A percentile compares a stretch with the other conserved stretches of the same genome.
phyloP scores from a whole-genome alignment of 164 flowering plant species.

The Vitis rupestris region DNA sequence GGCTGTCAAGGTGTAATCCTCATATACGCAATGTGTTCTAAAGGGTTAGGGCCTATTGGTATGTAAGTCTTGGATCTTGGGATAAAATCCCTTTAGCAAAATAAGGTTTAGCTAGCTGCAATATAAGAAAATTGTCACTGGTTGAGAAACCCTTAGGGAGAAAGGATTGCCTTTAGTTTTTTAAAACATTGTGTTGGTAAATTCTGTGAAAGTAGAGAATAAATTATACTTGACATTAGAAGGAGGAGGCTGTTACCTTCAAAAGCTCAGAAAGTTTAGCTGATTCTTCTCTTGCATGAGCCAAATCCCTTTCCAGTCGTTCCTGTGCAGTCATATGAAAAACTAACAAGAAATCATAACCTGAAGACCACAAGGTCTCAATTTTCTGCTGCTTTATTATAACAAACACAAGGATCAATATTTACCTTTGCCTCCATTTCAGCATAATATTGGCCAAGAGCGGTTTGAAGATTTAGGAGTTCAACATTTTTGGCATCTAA shows the following conservation, averaged over 20 bases:
- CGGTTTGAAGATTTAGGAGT: conserved; percentile 92
- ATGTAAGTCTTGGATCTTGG: too few relatives aligned
- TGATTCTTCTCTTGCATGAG: conserved; percentile 68
- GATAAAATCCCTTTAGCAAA: too few relatives aligned
- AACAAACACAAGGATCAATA: not conserved
- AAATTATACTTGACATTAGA: not conserved
- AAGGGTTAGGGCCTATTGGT: too few relatives aligned
- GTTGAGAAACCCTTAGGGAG: too few relatives aligned
- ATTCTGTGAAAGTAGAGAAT: too few relatives aligned
- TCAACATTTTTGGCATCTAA: conserved; percentile 84
- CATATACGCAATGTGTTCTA: too few relatives aligned
- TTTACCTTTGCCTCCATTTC: conserved; percentile 96
- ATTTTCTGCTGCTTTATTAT: not conserved
- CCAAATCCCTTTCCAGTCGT: conserved; percentile 64
- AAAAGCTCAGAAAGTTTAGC: conserved; percentile 54
- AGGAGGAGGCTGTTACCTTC: conserved; percentile 43
- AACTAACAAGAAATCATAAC: not conserved
- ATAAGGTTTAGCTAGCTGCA: too few relatives aligned
- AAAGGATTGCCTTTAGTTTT: too few relatives aligned
- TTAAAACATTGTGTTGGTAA: too few relatives aligned
- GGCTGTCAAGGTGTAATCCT: too few relatives aligned
- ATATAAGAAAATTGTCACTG: too few relatives aligned
- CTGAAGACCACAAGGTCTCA: not conserved
- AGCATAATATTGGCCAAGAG: conserved; percentile 97
- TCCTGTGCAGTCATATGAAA: conserved; percentile 43